Percentiles rank a stretch among this genome's conserved stretches.
These are phyloP conservation scores for Globisporangium carolinianum DNA, from an alignment of 352 stramenopile species.

Conservation along the genomic window DNA sequence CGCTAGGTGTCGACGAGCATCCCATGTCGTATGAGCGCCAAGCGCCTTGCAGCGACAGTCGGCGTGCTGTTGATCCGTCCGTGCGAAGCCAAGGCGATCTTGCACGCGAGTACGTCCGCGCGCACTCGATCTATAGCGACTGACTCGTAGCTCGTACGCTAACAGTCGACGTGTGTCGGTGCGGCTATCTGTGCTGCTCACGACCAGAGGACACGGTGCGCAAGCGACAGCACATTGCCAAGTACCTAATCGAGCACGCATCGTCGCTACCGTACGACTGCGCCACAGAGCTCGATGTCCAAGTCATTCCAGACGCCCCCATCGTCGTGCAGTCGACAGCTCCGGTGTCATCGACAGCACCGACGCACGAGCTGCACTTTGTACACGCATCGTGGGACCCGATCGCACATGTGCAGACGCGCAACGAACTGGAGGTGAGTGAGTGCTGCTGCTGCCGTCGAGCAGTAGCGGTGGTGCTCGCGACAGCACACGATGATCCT, in stretches of 20 bases:
- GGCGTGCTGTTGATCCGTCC: conserved; percentile 35
- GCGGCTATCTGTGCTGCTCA: too few relatives aligned
- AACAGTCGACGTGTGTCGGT: too few relatives aligned
- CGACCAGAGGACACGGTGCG: conserved; percentile 19
- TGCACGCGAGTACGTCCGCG: conserved; percentile 26
- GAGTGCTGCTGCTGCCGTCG: too few relatives aligned
- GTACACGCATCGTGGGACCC: not conserved
- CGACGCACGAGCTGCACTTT: not conserved
- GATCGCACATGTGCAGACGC: too few relatives aligned
- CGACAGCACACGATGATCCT: too few relatives aligned
- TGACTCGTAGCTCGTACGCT: too few relatives aligned
- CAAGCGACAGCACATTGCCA: conserved; percentile 28
- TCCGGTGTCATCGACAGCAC: not conserved
- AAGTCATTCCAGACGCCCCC: conserved; percentile 16
- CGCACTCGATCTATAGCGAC: not conserved
- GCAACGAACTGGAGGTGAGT: too few relatives aligned
- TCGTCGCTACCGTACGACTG: conserved; percentile 34
- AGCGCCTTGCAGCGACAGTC: conserved; percentile 30
- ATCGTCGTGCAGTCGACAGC: not conserved
- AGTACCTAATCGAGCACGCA: conserved; percentile 46
- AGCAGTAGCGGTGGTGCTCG: too few relatives aligned
- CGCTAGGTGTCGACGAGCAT: conserved; percentile 31
- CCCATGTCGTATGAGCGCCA: conserved; percentile 32
- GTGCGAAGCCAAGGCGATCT: conserved; percentile 16
- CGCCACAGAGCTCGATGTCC: conserved; percentile 25